A percentile compares a stretch with the other conserved stretches of the same genome.
Conservation (phyloP, 495 filamentous ascomycete species). For the Xylaria grammica region DNA sequence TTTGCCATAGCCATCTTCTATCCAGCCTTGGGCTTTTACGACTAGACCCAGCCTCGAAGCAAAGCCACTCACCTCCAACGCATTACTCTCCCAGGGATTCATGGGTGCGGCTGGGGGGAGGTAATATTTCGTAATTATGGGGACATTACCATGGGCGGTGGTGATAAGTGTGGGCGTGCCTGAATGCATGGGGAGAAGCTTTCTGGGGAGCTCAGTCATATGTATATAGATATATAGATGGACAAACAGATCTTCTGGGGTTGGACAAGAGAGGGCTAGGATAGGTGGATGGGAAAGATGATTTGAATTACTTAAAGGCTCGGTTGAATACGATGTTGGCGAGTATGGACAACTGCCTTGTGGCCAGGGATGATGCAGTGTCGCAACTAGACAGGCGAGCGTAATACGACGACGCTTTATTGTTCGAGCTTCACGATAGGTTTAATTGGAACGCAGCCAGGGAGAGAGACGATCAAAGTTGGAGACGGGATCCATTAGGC, state of each 20-base stretch:
- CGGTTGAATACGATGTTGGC: background rate
- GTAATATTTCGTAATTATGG: slow-evolving; percentile 10
- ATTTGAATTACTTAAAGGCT: background rate
- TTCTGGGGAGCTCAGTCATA: background rate
- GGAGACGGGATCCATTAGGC: background rate
- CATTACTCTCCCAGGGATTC: slow-evolving; percentile 39
- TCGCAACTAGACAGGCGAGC: background rate
- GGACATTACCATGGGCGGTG: background rate
- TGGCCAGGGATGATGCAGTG: background rate
- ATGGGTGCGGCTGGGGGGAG: slow-evolving; percentile 22
- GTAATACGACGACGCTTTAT: background rate
- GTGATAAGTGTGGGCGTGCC: background rate
- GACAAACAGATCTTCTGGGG: background rate
- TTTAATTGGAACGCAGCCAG: background rate
- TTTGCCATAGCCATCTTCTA: background rate
- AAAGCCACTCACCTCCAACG: slow-evolving; percentile 31
- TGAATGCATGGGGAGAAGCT: background rate
- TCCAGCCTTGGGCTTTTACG: too few species aligned
- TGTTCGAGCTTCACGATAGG: background rate
- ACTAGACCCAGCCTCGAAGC: background rate
- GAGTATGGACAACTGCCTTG: background rate
- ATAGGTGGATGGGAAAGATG: background rate
- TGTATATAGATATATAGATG: slow-evolving; percentile 1
- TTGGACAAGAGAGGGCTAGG: background rate
- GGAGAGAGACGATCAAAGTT: background rate